Base-by-base conservation (phyloP, 306 rosid genomes). In the Gastrolobium bilobum region DNA sequence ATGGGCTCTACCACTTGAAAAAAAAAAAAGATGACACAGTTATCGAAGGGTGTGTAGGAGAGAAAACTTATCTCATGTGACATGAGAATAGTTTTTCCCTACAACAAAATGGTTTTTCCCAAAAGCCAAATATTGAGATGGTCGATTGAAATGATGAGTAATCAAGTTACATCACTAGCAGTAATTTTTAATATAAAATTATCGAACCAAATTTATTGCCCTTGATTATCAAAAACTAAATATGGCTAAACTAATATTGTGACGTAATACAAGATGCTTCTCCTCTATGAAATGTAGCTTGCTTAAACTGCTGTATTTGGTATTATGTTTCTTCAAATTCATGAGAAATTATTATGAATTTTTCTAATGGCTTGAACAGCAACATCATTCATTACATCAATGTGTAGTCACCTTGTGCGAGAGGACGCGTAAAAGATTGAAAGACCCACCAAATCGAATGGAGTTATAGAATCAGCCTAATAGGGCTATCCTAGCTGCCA, bases 381-480 rank as follows among this genome's bases (percentile, higher is more conserved):
- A 68, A 40, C 63, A 77, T 66, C 38, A 60, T 53, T 43, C 15
- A 68, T 56, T 33, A 57, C 60, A 43, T 56, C 48, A 60, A 54
- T 4, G 3, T 78, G 75, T 40, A 74, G 56, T 52, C 68, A 42
- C 15, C 60, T 47, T 54, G 14, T 7, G 20, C 11, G 40, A 84
- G 71, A 77, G 83, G 80, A 80, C 63, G 75, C 75, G 79, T 82
- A 82, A 77, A 83, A 77, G 76, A 83, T 26, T 54, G 33, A 56
- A 69, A 85, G 77, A 85, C 77, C 82, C 70, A 68, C 83, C 77
- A 71, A 84, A 66, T 54, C 72, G 10, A 34, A 67, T 0, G 14
- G 11, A 20, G 31, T 54, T 30, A 68, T 52, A 82, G 87, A 82
- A 90, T 90, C 88, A 78, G 11, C 40, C 57, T 82, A 91, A 89